Conservation (phyloP, 352 stramenopile genomes). For the Phytophthora nicotianae region DNA sequence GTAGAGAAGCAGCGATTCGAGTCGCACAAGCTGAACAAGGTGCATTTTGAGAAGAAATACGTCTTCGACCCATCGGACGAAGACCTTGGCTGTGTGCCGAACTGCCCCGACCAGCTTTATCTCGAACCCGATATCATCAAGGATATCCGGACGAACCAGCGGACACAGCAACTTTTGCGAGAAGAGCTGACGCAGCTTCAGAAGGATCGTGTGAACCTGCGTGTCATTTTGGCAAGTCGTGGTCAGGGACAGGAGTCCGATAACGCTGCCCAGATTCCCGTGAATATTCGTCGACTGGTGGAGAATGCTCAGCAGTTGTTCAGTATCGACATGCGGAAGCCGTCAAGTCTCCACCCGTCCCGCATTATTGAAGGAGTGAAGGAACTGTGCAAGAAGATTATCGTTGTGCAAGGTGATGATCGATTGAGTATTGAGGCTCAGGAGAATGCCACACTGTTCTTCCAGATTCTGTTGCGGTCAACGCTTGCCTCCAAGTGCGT, state of each 20-base stretch:
- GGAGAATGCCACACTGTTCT: conserved; percentile 98
- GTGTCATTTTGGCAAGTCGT: conserved; percentile 95
- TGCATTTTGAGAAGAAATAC: conserved; percentile 95
- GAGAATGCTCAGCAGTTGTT: conserved; percentile 96
- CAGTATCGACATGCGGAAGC: conserved; percentile 93
- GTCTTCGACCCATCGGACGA: conserved; percentile 93
- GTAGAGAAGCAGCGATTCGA: conserved; percentile 98
- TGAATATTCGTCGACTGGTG: conserved; percentile 95
- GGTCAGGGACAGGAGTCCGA: conserved; percentile 94
- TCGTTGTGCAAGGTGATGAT: conserved; percentile 96
- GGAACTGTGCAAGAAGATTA: conserved; percentile 93
- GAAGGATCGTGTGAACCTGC: conserved; percentile 94
- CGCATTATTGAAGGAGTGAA: conserved; percentile 92
- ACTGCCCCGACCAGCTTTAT: conserved; percentile 85
- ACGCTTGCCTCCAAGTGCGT: conserved; percentile 97
- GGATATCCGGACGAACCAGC: conserved; percentile 93
- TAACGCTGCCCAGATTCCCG: conserved; percentile 89
- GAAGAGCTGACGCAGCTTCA: conserved; percentile 94
- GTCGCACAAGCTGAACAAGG: conserved; percentile 89
- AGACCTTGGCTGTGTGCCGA: conserved; percentile 91
- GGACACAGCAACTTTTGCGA: conserved; percentile 93
- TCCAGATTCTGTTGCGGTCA: conserved; percentile 97
- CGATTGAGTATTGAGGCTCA: conserved; percentile 96
- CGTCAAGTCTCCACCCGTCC: conserved; percentile 92
- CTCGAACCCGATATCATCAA: conserved; percentile 88